Evolutionary conservation across 768 basidiomycete genomes (phyloP), one percentile per base, ranked within the genome.

Genomic region (Rhodotorula sphaerocarpa): DNA sequence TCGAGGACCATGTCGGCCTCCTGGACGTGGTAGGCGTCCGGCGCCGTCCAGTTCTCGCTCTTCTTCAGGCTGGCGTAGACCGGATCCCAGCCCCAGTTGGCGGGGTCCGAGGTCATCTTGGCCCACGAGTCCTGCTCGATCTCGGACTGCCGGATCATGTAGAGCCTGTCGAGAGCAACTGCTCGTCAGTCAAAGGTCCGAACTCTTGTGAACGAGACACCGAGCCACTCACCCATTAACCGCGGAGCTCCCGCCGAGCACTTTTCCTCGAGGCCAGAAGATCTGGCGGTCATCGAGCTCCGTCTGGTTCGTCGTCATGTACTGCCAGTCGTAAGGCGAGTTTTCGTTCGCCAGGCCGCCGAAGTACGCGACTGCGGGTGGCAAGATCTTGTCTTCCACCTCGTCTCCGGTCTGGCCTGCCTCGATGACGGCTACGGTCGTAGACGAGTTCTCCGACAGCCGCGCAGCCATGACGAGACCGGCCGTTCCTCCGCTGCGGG

Each of bases 31-130:
- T 66, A 69, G 6, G 63, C 64, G 5, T 66, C n/a, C 1, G 79
- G 78, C 0, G 74, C 69, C 2, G 76, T 75, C 61, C 73, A 79
- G 30, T 70, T 76, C 57, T 80, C 79, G 21, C 74, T 71, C 71
- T 76, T 70, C 30, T 59, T 61, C 31, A 69, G 39, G 34, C 46
- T 65, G 1, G 67, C 63, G 47, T 67, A 63, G 14, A 74, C 57
- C 14, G 46, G 27, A 33, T 74, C 69, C 71, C 72, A 75, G 14
- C 63, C 53, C 74, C 71, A 74, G 30, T 56, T 63, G 23, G 14
- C 58, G 23, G 7, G 0, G 54, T 65, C 63, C 30, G 31, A 1
- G 30, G 50, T 28, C n/a, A 73, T 50, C 15, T 31, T 28, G 5
- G 57, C 65, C 73, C 73, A 74, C 28, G 71, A 69, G 47, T 72